phyloP scores from a whole-genome alignment of 1,284 basidiomycete genomes.

The Stygiomarasmius scandens region DNA sequence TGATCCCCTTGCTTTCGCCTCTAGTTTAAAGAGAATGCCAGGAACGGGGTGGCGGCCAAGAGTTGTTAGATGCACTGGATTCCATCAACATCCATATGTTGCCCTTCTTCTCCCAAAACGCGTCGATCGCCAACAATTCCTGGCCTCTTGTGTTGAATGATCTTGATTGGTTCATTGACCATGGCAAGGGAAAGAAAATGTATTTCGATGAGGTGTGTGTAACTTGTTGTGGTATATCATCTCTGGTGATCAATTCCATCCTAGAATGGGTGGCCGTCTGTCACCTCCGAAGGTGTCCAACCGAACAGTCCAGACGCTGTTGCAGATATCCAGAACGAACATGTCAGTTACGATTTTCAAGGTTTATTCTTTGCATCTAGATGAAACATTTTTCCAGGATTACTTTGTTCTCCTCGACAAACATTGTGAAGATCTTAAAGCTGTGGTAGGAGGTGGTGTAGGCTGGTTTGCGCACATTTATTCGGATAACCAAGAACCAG shows the following conservation, averaged over 20 bases:
- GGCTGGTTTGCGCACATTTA: conserved; percentile 84
- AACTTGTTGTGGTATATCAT: background rate
- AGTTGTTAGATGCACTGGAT: conserved; percentile 66
- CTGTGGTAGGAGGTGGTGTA: conserved; percentile 59
- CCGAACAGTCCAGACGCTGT: conserved; percentile 60
- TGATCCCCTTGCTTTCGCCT: background rate
- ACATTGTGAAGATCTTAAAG: conserved; percentile 63
- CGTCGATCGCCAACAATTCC: conserved; percentile 59
- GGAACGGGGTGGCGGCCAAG: conserved; percentile 51
- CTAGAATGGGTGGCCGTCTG: conserved; percentile 77
- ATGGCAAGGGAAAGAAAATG: conserved; percentile 70
- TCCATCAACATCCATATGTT: conserved; percentile 72
- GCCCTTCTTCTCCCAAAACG: conserved; percentile 67
- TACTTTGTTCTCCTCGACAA: conserved; percentile 67
- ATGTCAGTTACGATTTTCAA: no score
- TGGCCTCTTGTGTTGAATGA: conserved; percentile 64
- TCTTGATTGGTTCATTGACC: conserved; percentile 60
- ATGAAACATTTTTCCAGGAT: conserved; percentile 37
- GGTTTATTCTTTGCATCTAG: no score
- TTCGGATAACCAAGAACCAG: conserved; percentile 58
- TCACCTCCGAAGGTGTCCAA: conserved; percentile 58
- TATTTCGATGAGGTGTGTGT: conserved; percentile 60
- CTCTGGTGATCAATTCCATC: background rate
- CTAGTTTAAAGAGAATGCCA: conserved; percentile 32
- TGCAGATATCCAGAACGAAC: conserved; percentile 59